Percentiles rank a stretch among this genome's conserved stretches.
These are phyloP conservation scores for Candida wancherniae DNA, from an alignment of 805 yeast species.

Conservation along the genomic window DNA sequence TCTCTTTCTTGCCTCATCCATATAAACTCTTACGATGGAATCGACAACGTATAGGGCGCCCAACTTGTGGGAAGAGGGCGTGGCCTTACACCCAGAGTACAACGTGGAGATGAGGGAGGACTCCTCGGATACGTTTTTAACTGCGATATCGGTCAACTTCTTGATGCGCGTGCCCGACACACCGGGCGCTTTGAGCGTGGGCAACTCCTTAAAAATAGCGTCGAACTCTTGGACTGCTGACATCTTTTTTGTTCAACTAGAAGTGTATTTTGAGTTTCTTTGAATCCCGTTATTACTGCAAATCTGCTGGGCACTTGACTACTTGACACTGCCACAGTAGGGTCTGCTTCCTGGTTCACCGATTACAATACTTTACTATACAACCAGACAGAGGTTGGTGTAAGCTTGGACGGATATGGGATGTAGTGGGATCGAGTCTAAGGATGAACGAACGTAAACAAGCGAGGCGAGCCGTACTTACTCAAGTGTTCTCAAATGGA, in stretches of 20 bases:
- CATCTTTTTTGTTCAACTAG: slow-evolving; percentile 20
- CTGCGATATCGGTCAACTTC: slow-evolving; percentile 73
- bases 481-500: too few relatives aligned
- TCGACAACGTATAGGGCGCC: slow-evolving; percentile 91
- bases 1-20: slow-evolving; percentile 64
- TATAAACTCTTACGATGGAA: slow-evolving; percentile 81
- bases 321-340: neutral
- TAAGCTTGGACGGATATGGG: slow-evolving; percentile 3
- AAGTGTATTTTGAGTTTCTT: neutral
- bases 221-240: slow-evolving; percentile 45
- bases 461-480: too few relatives aligned
- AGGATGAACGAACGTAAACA: too few relatives aligned
- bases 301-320: slow-evolving; percentile 5
- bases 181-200: slow-evolving; percentile 75
- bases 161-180: slow-evolving; percentile 95
- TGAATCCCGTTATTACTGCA: slow-evolving; percentile 8
- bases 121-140: slow-evolving; percentile 57
- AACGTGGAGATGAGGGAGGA: slow-evolving; percentile 55
- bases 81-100: slow-evolving; percentile 62
- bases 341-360: slow-evolving; percentile 7
- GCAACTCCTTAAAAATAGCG: slow-evolving; percentile 43
- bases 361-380: slow-evolving; percentile 16
- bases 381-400: slow-evolving; percentile 8
- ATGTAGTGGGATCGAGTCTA: too few relatives aligned
- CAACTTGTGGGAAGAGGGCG: slow-evolving; percentile 77